phyloP scores from a whole-genome alignment of 306 rosid genomes.

The Lathyrus aphaca region DNA sequence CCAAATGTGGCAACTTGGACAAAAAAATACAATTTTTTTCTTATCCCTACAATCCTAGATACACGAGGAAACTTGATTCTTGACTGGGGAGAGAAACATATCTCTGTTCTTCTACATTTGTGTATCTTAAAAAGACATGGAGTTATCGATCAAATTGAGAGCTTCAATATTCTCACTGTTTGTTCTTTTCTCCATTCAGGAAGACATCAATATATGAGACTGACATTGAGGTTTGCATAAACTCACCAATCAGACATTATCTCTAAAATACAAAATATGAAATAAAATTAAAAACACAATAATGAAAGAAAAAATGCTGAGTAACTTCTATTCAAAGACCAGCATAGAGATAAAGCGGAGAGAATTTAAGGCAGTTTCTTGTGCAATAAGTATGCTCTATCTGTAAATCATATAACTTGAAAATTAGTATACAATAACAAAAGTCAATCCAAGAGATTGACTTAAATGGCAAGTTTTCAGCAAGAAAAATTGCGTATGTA shows the following conservation, averaged over 20 bases:
- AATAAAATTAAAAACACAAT: background rate
- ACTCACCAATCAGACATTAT: background rate
- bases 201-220: background rate
- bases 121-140: background rate
- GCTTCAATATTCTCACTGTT: background rate
- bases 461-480: slow-evolving; percentile 12
- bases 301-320: background rate
- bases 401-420: slow-evolving; percentile 17
- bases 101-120: background rate
- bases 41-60: background rate
- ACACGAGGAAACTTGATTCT: background rate
- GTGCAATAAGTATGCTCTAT: slow-evolving; percentile 22
- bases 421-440: slow-evolving; percentile 11
- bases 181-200: slow-evolving; percentile 1
- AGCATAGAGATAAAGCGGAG: background rate
- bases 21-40: slow-evolving; percentile 9
- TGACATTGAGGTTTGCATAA: background rate
- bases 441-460: slow-evolving; percentile 16
- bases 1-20: slow-evolving; percentile 30
- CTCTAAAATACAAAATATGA: background rate
- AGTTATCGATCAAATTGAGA: slow-evolving; percentile 4
- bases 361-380: background rate
- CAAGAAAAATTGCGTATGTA: slow-evolving; percentile 40
- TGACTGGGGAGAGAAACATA: background rate
- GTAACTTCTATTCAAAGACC: background rate